A percentile compares a stretch with the other conserved stretches of the same genome.
phyloP scores from a whole-genome alignment of 129 eudicot genomes.

The Dittrichia graveolens region DNA sequence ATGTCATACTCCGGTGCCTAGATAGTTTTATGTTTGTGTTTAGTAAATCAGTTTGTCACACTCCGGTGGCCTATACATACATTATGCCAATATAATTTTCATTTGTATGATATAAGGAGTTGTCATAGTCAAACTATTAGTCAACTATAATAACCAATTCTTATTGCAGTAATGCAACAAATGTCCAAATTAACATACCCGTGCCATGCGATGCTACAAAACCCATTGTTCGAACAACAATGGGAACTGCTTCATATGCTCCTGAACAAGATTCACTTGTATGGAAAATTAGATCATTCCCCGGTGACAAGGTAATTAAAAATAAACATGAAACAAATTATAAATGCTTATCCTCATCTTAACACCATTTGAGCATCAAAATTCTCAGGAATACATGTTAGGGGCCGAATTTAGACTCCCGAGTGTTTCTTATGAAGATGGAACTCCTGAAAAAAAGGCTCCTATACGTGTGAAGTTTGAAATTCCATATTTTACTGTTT shows the following conservation, averaged over 20 bases:
- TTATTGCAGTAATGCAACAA: slow-evolving; percentile 63
- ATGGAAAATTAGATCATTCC: slow-evolving; percentile 86
- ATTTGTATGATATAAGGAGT: slow-evolving; percentile 4
- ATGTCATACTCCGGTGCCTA: background rate
- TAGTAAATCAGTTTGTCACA: background rate
- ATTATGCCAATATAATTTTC: background rate
- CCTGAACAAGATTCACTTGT: slow-evolving; percentile 79
- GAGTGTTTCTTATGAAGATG: slow-evolving; percentile 67
- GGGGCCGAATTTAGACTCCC: slow-evolving; percentile 81
- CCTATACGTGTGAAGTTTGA: slow-evolving; percentile 88
- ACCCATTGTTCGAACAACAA: slow-evolving; percentile 76
- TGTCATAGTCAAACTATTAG: background rate
- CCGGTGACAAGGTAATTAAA: slow-evolving; percentile 71
- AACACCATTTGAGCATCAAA: slow-evolving; percentile 11
- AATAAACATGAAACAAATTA: background rate
- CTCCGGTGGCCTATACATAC: background rate
- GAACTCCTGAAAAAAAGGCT: slow-evolving; percentile 64
- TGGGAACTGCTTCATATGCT: slow-evolving; percentile 83
- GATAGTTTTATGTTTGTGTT: too few relatives aligned
- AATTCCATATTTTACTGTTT: slow-evolving; percentile 89
- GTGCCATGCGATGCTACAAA: slow-evolving; percentile 80
- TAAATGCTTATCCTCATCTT: slow-evolving; percentile 7
- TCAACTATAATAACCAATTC: slow-evolving; percentile 2
- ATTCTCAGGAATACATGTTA: slow-evolving; percentile 65
- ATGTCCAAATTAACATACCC: slow-evolving; percentile 78